Conservation (phyloP, 1,284 basidiomycete genomes). For the Schizophyllum amplum region DNA sequence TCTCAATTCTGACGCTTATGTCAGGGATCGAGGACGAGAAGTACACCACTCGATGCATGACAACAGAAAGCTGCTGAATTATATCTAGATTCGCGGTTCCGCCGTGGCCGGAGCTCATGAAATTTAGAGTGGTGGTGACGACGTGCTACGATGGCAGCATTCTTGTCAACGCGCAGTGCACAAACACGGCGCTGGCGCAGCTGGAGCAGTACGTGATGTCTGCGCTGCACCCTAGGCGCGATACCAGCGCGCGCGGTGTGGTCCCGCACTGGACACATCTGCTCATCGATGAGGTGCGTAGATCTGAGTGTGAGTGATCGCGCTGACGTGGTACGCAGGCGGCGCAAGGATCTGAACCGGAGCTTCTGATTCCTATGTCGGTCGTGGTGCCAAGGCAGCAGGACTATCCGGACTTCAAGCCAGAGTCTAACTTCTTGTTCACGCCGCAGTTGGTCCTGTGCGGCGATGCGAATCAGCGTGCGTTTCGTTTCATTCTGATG, state of each 20-base stretch:
- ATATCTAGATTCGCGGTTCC: conserved; percentile 21
- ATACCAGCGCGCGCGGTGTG: conserved; percentile 13
- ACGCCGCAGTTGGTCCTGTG: conserved; percentile 36
- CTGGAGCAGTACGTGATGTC: conserved; percentile 28
- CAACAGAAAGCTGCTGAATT: neutral
- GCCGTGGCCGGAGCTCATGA: conserved; percentile 33
- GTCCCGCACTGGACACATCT: conserved; percentile 41
- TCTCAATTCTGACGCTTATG: neutral
- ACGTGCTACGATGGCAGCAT: conserved; percentile 36
- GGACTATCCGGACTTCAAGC: conserved; percentile 2
- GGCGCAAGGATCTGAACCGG: conserved; percentile 40
- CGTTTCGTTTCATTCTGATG: conserved; percentile 6
- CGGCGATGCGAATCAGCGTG: conserved; percentile 38
- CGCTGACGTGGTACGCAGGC: conserved; percentile 21
- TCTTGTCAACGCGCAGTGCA: conserved; percentile 32
- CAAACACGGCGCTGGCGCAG: conserved; percentile 27
- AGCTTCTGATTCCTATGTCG: conserved; percentile 35
- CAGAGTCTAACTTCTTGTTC: conserved; percentile 11
- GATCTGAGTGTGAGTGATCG: neutral
- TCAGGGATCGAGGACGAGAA: conserved; percentile 32
- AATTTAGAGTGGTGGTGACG: conserved; percentile 33
- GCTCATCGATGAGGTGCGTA: conserved; percentile 35
- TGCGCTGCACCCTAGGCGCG: conserved; percentile 26
- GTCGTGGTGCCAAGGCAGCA: conserved; percentile 24
- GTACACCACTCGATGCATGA: conserved; percentile 16